Percentiles rank a stretch among this genome's conserved stretches.
Conservation (phyloP, 768 basidiomycete genomes). For the Tylopilus cervinicoccineus region DNA sequence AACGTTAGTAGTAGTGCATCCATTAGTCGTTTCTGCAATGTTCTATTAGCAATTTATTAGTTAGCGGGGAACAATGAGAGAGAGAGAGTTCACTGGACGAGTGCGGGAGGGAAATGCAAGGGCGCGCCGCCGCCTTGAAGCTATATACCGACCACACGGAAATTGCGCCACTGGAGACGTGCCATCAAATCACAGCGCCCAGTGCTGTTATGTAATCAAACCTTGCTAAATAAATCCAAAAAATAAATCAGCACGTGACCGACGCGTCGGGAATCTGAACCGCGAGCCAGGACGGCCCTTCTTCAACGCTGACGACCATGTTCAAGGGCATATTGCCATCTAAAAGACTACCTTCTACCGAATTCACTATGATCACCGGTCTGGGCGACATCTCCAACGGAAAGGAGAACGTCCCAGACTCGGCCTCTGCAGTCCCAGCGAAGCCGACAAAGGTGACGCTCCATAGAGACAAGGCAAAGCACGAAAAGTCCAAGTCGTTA, state of each 20-base stretch:
- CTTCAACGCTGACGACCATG: conserved; percentile 39
- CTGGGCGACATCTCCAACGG: conserved; percentile 48
- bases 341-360: conserved; percentile 59
- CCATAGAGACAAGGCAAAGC: conserved; percentile 29
- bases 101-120: neutral
- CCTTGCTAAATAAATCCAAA: conserved; percentile 2
- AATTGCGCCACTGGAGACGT: conserved; percentile 27
- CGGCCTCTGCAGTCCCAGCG: conserved; percentile 32
- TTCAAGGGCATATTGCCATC: conserved; percentile 78
- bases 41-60: conserved; percentile 9
- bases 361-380: conserved; percentile 68
- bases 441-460: conserved; percentile 20
- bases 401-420: conserved; percentile 66
- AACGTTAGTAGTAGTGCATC: conserved; percentile 17
- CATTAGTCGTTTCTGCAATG: conserved; percentile 13
- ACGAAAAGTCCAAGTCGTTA: conserved; percentile 42
- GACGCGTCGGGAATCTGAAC: conserved; percentile 31
- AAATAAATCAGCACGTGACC: conserved; percentile 33
- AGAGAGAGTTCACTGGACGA: neutral
- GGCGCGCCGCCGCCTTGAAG: neutral
- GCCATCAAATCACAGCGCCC: conserved; percentile 20
- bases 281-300: conserved; percentile 16
- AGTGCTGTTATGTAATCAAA: conserved; percentile 16
- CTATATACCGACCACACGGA: conserved; percentile 32
- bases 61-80: neutral